These are phyloP conservation scores for Ustilago trichophora DNA, from an alignment of 1,284 basidiomycete genomes.

Conservation along the genomic window DNA sequence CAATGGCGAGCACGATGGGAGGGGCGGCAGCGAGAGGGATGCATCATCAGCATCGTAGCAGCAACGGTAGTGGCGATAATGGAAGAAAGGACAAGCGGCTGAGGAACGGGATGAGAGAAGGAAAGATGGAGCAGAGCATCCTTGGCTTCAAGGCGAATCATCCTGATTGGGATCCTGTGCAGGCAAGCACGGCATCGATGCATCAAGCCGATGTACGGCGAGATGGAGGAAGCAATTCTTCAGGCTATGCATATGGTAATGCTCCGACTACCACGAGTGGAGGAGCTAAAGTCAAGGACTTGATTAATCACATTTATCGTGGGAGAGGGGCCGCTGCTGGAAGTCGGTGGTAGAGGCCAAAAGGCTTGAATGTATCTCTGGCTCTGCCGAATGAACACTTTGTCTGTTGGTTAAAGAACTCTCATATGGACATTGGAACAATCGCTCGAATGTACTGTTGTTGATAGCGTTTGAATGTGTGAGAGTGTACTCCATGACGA, in stretches of 20 bases:
- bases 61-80: background rate
- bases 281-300: slow-evolving; percentile 43
- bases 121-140: slow-evolving; percentile 91
- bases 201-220: background rate
- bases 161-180: slow-evolving; percentile 90
- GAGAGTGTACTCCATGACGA: too few relatives aligned
- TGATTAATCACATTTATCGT: slow-evolving; percentile 43
- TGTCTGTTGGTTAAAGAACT: too few relatives aligned
- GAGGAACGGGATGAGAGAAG: slow-evolving; percentile 19
- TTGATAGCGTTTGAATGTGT: too few relatives aligned
- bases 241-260: slow-evolving; percentile 1
- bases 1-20: slow-evolving; percentile 70
- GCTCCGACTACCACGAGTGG: background rate
- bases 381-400: too few relatives aligned
- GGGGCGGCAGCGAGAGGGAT: slow-evolving; percentile 27
- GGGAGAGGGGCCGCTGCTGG: slow-evolving; percentile 26
- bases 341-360: slow-evolving; percentile 18
- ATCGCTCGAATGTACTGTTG: too few relatives aligned
- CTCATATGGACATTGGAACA: too few relatives aligned
- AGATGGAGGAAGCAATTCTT: background rate
- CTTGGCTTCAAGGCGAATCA: slow-evolving; percentile 90
- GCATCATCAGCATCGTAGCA: slow-evolving; percentile 2
- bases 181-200: slow-evolving; percentile 65
- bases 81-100: slow-evolving; percentile 75
- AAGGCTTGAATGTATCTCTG: background rate